Evolutionary conservation across 2,329 filamentous ascomycete species (phyloP).

Genomic region (Botryosphaeria agaves): DNA sequence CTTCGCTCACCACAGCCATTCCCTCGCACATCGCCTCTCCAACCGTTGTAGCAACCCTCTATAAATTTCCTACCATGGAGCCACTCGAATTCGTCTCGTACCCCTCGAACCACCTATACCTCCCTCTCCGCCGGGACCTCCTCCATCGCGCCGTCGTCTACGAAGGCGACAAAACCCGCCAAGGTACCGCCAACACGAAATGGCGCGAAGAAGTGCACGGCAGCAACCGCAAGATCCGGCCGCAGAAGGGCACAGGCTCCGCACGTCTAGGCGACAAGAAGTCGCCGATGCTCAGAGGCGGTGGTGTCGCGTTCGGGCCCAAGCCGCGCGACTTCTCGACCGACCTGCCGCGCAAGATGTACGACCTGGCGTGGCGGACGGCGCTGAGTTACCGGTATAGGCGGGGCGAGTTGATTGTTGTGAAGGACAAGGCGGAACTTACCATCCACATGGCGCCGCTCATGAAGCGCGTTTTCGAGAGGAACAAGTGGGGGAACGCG

Average conservation of each 20-base stretch:
- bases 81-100: conserved; percentile 63
- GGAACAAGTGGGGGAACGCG: conserved; percentile 50
- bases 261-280: conserved; percentile 71
- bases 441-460: conserved; percentile 44
- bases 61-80: conserved; percentile 79
- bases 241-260: conserved; percentile 71
- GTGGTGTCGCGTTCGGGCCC: conserved; percentile 81
- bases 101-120: conserved; percentile 63
- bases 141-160: conserved; percentile 84
- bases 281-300: conserved; percentile 65
- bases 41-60: conserved; percentile 65
- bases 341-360: conserved; percentile 69
- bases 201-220: conserved; percentile 71
- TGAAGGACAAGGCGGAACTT: conserved; percentile 63
- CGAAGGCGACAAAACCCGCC: conserved; percentile 76
- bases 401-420: conserved; percentile 70
- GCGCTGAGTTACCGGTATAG: conserved; percentile 84
- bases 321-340: conserved; percentile 83
- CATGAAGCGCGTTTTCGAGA: conserved; percentile 48
- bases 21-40: conserved; percentile 30
- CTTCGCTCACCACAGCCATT: conserved; percentile 4
- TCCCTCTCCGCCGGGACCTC: conserved; percentile 79
- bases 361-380: conserved; percentile 89
- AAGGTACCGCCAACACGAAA: conserved; percentile 73
- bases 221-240: conserved; percentile 62